Conservation (phyloP, 306 rosid genomes). For the Vicia faba region DNA sequence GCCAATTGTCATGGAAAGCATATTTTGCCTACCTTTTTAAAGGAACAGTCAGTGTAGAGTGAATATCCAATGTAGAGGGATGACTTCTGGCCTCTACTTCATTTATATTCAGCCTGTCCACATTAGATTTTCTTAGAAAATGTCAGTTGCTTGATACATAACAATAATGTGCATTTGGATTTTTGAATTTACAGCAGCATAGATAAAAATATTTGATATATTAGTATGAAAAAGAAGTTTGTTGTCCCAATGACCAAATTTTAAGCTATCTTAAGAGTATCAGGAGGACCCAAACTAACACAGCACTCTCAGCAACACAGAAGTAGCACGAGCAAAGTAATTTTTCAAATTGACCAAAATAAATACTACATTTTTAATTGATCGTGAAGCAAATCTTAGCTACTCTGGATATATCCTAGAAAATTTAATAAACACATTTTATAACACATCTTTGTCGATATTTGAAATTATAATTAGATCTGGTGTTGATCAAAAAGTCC, state of each 20-base stretch:
- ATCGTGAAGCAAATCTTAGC: neutral
- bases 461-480: conserved; percentile 26
- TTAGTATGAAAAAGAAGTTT: conserved; percentile 20
- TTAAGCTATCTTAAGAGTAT: conserved; percentile 3
- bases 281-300: conserved; percentile 4
- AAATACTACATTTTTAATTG: conserved; percentile 14
- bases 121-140: conserved; percentile 24
- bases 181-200: conserved; percentile 24
- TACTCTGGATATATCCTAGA: neutral
- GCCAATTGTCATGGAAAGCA: conserved; percentile 4
- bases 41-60: conserved; percentile 64
- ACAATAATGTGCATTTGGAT: conserved; percentile 3
- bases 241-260: conserved; percentile 4
- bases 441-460: neutral
- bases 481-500: conserved; percentile 2
- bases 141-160: conserved; percentile 37
- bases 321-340: conserved; percentile 1
- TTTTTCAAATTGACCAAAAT: conserved; percentile 19
- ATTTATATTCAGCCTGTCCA: conserved; percentile 54
- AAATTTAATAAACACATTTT: conserved; percentile 12
- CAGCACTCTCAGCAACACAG: conserved; percentile 20
- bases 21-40: conserved; percentile 61
- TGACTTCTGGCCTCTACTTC: conserved; percentile 48
- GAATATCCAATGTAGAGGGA: conserved; percentile 53
- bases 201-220: neutral